Base-by-base conservation (phyloP, 768 basidiomycete species). In the Pleurotus platypus region DNA sequence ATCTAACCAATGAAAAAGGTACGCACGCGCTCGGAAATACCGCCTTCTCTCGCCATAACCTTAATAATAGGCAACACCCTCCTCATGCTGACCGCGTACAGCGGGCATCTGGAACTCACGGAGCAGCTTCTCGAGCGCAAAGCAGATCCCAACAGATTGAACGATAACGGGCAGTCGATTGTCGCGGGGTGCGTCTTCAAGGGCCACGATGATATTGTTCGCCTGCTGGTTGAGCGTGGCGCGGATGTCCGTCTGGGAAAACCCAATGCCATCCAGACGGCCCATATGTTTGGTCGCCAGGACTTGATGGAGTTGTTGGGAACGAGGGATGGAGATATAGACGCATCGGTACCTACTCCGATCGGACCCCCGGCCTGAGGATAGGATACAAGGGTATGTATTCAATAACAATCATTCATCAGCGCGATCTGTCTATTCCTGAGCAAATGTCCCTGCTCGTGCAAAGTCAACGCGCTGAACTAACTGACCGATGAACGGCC, bases 181-280 rank as follows among this genome's bases (percentile, higher is more conserved):
- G 72, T 92, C 18, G 86, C 90, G 5, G 90, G 90, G 2, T 89
- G 86, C 0, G 82, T 91, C 0, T 92, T 90, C 74, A 92, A 92
- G 68, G 80, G 75, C 0, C 76, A 87, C 63, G 79, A 82, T 56
- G 84, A 82, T 5, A 75, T 90, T 46, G 85, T 88, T 1, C 74
- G 74, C n/a, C 70, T 74, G 1, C 76, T 92, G 26, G 67, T 81
- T 20, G 77, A 70, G 26, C 72, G 72, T 16, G 77, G 81, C 3
- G 89, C 89, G 0, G 80, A 91, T 69, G 87, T 89, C 2, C 74
- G 84, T 46, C 57, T 75, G 12, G 90, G 90, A 5, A 78, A 69
- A 22, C 89, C 90, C 1, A 87, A 77, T 22, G 90, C 87, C 0
- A 82, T 87, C 45, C 80, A 90, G 63, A 77, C 82, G 0, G 87